Base-by-base conservation (phyloP, 2,329 filamentous ascomycete species). In the Beauveria bassiana region DNA sequence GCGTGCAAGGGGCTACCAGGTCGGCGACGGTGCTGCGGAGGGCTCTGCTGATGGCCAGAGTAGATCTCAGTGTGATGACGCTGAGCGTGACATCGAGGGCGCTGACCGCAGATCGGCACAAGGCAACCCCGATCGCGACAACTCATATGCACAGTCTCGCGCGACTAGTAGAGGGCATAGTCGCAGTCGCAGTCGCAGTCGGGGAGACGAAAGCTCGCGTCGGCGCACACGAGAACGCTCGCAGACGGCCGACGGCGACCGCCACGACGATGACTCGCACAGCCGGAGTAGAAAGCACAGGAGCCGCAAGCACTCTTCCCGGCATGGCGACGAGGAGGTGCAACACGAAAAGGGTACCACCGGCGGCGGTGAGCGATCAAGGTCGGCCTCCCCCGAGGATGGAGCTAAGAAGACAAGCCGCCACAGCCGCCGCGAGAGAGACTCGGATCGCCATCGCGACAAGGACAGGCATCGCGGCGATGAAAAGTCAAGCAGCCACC, bases 321-420 rank as follows among this genome's bases (percentile, higher is more conserved):
- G 75, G 66, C 75, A 75, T 18, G 79, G 81, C 53, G 81, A 81
- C 20, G 77, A 79, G 55, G 77, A 81, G 64, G 55, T 68, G 64
- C 64, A 66, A 51, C 46, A 67, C 64, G 72, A 73, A 65, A 74
- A 78, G 53, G 77, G 34, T 38, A 38, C 12, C 5, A 5, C 12
- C 5, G 34, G 78, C 65, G 69, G 79, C 66, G 75, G 77, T 14
- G 81, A 85, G 53, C 81, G 82, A 56, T 86, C 86, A 0, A 81
- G 87, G 62, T 90, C 88, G 5, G 79, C 80, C 5, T 91, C 89
- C 2, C 83, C 82, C 1, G 83, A 85, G 14, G 79, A 81, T 10
- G 79, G 80, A 43, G 34, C 34, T 5, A 84, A 81, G 65, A 74
- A 80, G 59, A 81, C 83, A 7, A 79, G 80, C 54, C 83, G 86